These are phyloP conservation scores for Tulasnella sp. DNA, from an alignment of 768 basidiomycete genomes.

Conservation along the genomic window DNA sequence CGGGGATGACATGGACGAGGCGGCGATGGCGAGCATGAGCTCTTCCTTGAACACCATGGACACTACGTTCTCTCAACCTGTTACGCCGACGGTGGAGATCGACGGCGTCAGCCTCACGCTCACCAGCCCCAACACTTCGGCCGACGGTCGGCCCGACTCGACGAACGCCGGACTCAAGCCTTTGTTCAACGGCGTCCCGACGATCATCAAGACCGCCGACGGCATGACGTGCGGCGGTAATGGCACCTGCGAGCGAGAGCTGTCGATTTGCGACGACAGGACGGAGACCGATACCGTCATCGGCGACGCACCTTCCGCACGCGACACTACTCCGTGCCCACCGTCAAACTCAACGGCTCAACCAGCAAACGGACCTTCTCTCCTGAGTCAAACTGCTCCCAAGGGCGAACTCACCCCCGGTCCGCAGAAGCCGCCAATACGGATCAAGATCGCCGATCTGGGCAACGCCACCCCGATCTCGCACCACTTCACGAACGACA, in stretches of 20 bases:
- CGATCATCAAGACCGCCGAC: conserved; percentile 2
- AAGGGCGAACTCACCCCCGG: conserved; percentile 19
- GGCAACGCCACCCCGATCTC: conserved; percentile 90
- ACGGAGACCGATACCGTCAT: conserved; percentile 22
- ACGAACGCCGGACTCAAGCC: neutral
- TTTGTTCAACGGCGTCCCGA: neutral
- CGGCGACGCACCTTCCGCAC: conserved; percentile 23
- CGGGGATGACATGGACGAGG: neutral
- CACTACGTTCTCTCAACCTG: conserved; percentile 72
- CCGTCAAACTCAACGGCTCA: conserved; percentile 11
- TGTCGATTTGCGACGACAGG: conserved; percentile 3
- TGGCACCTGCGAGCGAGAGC: neutral
- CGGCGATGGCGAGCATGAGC: conserved; percentile 3
- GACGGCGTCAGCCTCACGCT: conserved; percentile 18
- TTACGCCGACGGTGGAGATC: conserved; percentile 38
- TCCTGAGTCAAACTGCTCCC: conserved; percentile 51
- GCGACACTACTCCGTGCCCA: conserved; percentile 22
- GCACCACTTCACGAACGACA: conserved; percentile 87
- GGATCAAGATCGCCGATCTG: conserved; percentile 87
- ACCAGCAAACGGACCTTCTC: conserved; percentile 34
- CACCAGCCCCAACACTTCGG: conserved; percentile 24
- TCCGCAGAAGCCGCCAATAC: conserved; percentile 36
- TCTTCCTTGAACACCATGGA: conserved; percentile 34
- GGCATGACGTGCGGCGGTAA: neutral
- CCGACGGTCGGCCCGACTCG: conserved; percentile 18